Evolutionary conservation across 345 rosid species (phyloP).

Genomic region (Cardamine chenopodiifolia): DNA sequence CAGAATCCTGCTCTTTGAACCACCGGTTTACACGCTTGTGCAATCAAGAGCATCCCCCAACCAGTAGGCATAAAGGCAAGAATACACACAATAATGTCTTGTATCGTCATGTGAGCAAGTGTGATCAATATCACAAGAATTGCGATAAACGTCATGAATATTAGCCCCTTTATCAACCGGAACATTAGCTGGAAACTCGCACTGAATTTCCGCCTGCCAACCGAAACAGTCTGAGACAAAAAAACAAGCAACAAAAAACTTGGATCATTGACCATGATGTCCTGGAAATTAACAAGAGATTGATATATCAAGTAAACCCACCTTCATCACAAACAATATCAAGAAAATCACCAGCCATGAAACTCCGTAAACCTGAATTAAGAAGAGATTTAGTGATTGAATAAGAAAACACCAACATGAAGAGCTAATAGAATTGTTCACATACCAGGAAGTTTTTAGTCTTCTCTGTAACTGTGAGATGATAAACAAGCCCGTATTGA

Average conservation of each 20-base stretch:
- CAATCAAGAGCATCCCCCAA: constrained; percentile 98
- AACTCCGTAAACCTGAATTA: constrained; percentile 76
- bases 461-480: constrained; percentile 59
- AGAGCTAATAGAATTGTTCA: background rate
- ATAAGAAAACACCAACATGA: background rate
- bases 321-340: constrained; percentile 97
- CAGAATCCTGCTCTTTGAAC: constrained; percentile 78
- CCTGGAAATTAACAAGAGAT: background rate
- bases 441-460: constrained; percentile 72
- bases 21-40: constrained; percentile 89
- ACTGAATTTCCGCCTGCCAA: constrained; percentile 91
- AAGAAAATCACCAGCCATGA: constrained; percentile 96
- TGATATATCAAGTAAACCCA: constrained; percentile 38
- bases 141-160: constrained; percentile 80
- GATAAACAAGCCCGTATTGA: constrained; percentile 96
- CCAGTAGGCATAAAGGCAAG: constrained; percentile 99
- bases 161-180: constrained; percentile 93
- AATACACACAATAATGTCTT: constrained; percentile 85
- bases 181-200: constrained; percentile 94
- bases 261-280: background rate
- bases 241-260: background rate
- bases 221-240: constrained; percentile 77
- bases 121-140: constrained; percentile 79
- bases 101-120: constrained; percentile 81
- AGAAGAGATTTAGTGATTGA: background rate